These are phyloP conservation scores for Penicillium coffeae DNA, from an alignment of 495 filamentous ascomycete genomes.

Conservation along the genomic window DNA sequence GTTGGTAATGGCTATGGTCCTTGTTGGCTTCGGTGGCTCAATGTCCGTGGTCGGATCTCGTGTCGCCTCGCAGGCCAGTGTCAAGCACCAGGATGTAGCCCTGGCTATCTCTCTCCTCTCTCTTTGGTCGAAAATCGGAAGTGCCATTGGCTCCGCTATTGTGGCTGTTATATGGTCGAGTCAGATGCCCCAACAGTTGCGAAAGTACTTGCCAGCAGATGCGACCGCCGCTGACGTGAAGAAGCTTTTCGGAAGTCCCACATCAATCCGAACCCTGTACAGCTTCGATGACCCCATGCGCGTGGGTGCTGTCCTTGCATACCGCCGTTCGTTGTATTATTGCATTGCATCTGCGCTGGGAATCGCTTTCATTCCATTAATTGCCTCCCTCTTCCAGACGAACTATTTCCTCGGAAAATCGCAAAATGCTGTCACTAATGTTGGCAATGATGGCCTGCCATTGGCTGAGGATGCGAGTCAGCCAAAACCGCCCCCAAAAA, in stretches of 20 bases:
- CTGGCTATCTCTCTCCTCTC: no score
- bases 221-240: slow-evolving; percentile 2
- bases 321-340: slow-evolving; percentile 7
- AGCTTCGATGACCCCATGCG: slow-evolving; percentile 8
- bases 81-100: no score
- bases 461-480: slow-evolving; percentile 3
- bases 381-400: slow-evolving; percentile 6
- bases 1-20: no score
- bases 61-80: no score
- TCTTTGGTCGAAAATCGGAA: no score
- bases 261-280: slow-evolving; percentile 4
- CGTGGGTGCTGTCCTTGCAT: slow-evolving; percentile 10
- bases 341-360: slow-evolving; percentile 6
- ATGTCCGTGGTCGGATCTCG: no score
- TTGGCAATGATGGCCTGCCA: slow-evolving; percentile 10
- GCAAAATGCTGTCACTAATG: slow-evolving; percentile 15
- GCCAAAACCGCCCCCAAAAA: not conserved
- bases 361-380: slow-evolving; percentile 7
- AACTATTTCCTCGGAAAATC: slow-evolving; percentile 15
- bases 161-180: no score
- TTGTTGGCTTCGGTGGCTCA: no score
- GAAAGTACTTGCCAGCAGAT: not conserved
- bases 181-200: not conserved
- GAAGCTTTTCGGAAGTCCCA: slow-evolving; percentile 7
- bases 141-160: no score